Evolutionary conservation across 495 filamentous ascomycete genomes (phyloP).

Genomic region (Penicillium riverlandense): DNA sequence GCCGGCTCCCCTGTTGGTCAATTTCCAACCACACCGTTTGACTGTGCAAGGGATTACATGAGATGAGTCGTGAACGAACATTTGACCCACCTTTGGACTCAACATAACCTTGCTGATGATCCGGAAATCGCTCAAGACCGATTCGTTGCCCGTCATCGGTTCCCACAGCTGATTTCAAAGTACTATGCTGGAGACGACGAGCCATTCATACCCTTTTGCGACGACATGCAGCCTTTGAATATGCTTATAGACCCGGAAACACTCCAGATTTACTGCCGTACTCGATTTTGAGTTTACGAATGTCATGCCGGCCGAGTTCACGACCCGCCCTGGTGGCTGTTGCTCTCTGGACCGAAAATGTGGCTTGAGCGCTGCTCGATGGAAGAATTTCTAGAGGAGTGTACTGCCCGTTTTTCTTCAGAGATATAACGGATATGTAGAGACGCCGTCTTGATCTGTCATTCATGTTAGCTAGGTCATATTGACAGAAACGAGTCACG

Average conservation of each 20-base stretch:
- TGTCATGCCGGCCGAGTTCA: slow-evolving; percentile 33
- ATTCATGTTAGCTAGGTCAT: too few relatives aligned
- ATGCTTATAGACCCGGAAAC: slow-evolving; percentile 33
- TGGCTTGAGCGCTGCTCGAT: slow-evolving; percentile 26
- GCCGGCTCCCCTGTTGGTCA: slow-evolving; percentile 22
- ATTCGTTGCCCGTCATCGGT: slow-evolving; percentile 31
- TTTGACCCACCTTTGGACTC: slow-evolving; percentile 27
- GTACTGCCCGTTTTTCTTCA: slow-evolving; percentile 16
- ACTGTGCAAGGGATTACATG: slow-evolving; percentile 27
- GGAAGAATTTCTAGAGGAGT: slow-evolving; percentile 28
- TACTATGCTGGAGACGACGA: slow-evolving; percentile 27
- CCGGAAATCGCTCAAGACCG: slow-evolving; percentile 23
- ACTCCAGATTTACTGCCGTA: slow-evolving; percentile 33
- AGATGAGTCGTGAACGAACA: slow-evolving; percentile 22
- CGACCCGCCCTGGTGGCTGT: slow-evolving; percentile 38
- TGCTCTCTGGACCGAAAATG: slow-evolving; percentile 26
- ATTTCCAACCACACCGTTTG: slow-evolving; percentile 26
- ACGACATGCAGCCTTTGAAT: slow-evolving; percentile 34
- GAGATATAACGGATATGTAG: background rate
- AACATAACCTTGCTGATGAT: slow-evolving; percentile 31
- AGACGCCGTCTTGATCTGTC: too few relatives aligned
- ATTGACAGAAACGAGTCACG: too few relatives aligned
- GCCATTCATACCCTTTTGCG: slow-evolving; percentile 34
- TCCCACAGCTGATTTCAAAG: slow-evolving; percentile 27
- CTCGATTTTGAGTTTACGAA: slow-evolving; percentile 40